Percentiles rank a stretch among this genome's conserved stretches.
Conservation (phyloP, 257 asterid species). For the Lavandula angustifolia region DNA sequence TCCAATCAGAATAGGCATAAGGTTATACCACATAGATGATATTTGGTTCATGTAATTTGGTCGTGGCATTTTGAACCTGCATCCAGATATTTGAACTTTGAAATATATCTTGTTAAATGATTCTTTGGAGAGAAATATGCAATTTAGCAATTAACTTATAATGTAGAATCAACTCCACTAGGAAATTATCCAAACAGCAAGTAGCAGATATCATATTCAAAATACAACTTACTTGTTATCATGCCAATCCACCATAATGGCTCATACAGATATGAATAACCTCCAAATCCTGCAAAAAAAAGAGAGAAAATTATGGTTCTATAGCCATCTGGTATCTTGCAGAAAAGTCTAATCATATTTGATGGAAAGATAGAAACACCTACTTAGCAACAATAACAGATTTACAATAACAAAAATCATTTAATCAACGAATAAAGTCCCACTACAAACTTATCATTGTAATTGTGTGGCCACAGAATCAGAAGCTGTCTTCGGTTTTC, state of each 20-base stretch:
- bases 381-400: conserved; percentile 5
- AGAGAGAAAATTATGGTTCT: conserved; percentile 13
- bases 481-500: conserved; percentile 16
- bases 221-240: conserved; percentile 64
- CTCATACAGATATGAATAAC: conserved; percentile 75
- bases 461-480: conserved; percentile 6
- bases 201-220: background rate
- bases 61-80: no score
- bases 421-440: background rate
- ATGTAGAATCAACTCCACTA: background rate
- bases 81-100: no score
- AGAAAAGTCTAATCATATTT: conserved; percentile 20
- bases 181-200: background rate
- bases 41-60: no score
- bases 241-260: conserved; percentile 96
- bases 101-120: no score
- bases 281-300: conserved; percentile 67
- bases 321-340: conserved; percentile 3
- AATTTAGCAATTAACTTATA: background rate
- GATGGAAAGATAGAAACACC: background rate
- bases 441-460: conserved; percentile 19
- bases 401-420: background rate
- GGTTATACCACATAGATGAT: no score
- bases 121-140: no score
- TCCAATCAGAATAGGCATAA: no score